Percentiles rank a stretch among this genome's conserved stretches.
These are phyloP conservation scores for Sphagnum tenellum DNA, from an alignment of 225 moss, liverwort and hornwort species.

Conservation along the genomic window DNA sequence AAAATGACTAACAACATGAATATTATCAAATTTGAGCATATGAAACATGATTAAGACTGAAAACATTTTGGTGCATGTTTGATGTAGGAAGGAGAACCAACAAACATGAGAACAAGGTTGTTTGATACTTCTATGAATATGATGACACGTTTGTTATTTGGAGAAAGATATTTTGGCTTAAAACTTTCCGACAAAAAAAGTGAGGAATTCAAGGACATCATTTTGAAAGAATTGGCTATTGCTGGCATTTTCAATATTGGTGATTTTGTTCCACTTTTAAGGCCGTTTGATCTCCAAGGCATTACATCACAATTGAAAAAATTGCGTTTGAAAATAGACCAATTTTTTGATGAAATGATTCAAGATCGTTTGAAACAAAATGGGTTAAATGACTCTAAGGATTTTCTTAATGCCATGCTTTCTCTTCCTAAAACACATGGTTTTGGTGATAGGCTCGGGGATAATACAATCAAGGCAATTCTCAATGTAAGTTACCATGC, in stretches of 20 bases:
- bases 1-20: too few relatives aligned
- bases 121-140: conserved; percentile 13
- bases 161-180: conserved; percentile 4
- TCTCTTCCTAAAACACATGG: conserved; percentile 2
- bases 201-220: conserved; percentile 8
- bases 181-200: conserved; percentile 1
- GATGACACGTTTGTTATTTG: conserved; percentile 9
- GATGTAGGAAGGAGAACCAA: conserved; percentile 7
- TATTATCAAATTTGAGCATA: too few relatives aligned
- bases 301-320: conserved; percentile 12
- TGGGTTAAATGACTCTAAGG: neutral
- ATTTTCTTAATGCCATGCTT: conserved; percentile 11
- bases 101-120: conserved; percentile 4
- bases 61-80: too few relatives aligned
- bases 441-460: conserved; percentile 2
- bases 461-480: conserved; percentile 7
- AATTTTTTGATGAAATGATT: conserved; percentile 9
- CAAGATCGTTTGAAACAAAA: conserved; percentile 14
- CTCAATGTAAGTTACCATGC: conserved; percentile 3
- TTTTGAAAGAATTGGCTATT: conserved; percentile 9
- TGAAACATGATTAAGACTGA: too few relatives aligned
- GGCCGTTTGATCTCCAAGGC: conserved; percentile 31
- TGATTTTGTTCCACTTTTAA: conserved; percentile 35
- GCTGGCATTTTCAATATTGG: conserved; percentile 31
- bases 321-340: neutral